Evolutionary conservation across 1,284 basidiomycete species (phyloP), one percentile per base, ranked within the genome.

Genomic region (Vanrija sp.): DNA sequence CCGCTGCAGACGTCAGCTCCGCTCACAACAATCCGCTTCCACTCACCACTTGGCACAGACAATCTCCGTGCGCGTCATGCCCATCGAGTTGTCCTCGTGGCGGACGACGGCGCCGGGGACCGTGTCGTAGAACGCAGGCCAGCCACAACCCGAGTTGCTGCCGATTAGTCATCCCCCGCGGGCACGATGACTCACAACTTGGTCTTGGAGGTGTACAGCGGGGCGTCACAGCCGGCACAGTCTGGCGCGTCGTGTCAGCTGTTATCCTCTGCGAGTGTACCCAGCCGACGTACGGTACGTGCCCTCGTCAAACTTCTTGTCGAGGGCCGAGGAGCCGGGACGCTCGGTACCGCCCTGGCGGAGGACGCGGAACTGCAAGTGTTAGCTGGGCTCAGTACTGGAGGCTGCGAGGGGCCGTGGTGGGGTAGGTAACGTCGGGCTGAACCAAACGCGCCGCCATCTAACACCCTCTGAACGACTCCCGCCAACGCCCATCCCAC

Each of bases 111-210:
- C 89, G 35, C 92, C 93, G 1, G 92, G 93, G 54, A 96, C 84
- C 3, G 90, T 89, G 68, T 95, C 92, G 71, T 88, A 97, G 81
- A 94, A 97, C 1, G 92, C 92, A n/a, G 92, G 93, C 92, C 92
- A 97, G 27, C 92, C 93, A 67, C 92, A 97, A 10, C 91, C 90
- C 53, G 88, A 91, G 65, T 88, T 82, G 76, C 71, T 75, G 45
- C 9, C 15, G n/a, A 49, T 65, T 45, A 63, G 56, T 49, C 31
- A 31, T 31, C 31, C 12, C 12, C 12, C 31, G 12, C 31, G 31
- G 1, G 12, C 10, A 31, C 31, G 2, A 31, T 1, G 37, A 64
- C 72, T 63, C 49, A 75, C 73, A 96, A 97, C 77, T 97, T 97
- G 60, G 89, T 92, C 27, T 80, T 81, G 65, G 88, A 89, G 77